Conservation (phyloP, 1,284 basidiomycete genomes). For the Phellopilus nigrolimitatus region DNA sequence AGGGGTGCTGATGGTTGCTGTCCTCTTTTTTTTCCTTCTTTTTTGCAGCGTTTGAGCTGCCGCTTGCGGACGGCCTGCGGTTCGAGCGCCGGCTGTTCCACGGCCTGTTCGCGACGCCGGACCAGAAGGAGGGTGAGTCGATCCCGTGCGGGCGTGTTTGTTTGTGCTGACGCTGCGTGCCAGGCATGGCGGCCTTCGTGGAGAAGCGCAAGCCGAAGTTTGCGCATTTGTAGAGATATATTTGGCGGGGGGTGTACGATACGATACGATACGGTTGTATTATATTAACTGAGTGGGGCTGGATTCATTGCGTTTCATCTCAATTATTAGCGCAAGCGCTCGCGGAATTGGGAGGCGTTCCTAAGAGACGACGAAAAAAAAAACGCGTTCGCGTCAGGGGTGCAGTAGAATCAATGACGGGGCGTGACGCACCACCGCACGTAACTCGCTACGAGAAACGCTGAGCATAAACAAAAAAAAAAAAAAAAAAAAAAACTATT, state of each 20-base stretch:
- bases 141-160: not conserved
- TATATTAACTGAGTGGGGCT: no score
- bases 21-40: conserved; percentile 3
- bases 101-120: conserved; percentile 87
- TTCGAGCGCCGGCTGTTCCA: conserved; percentile 94
- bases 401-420: no score
- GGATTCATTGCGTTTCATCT: no score
- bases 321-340: no score
- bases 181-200: conserved; percentile 96
- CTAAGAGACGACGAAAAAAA: not conserved
- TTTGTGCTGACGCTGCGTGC: conserved; percentile 1
- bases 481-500: no score
- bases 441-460: conserved; percentile 34
- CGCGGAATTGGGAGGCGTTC: no score
- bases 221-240: conserved; percentile 36
- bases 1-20: not conserved
- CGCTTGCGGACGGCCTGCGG: conserved; percentile 77
- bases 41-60: no score
- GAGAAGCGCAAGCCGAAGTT: conserved; percentile 92
- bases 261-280: no score
- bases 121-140: conserved; percentile 90
- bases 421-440: conserved; percentile 20
- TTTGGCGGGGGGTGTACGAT: no score
- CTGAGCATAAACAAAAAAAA: no score
- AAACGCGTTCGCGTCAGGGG: no score